Evolutionary conservation across 2,329 filamentous ascomycete species (phyloP).

Genomic region (Xylaria sp.): DNA sequence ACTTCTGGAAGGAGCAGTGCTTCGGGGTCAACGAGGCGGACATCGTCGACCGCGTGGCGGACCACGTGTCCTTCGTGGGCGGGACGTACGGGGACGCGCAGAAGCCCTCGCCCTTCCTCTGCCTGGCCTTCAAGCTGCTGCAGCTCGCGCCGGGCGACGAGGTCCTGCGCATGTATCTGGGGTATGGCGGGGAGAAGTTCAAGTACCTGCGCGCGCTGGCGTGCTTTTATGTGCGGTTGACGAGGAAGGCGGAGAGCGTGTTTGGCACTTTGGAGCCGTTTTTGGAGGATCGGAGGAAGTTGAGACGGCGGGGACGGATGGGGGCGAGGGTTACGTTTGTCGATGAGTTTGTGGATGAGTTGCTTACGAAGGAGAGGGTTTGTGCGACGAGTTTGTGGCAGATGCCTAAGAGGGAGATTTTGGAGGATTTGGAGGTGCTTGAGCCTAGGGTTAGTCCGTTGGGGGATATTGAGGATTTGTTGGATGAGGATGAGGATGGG

Average conservation of each 20-base stretch:
- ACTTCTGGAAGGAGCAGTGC: constrained; percentile 99
- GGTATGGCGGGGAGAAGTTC: constrained; percentile 78
- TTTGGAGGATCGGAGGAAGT: constrained; percentile 83
- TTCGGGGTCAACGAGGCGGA: constrained; percentile 89
- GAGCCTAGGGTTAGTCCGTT: constrained; percentile 87
- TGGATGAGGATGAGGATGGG: constrained; percentile 68
- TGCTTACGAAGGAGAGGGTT: constrained; percentile 87
- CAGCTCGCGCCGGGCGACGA: constrained; percentile 85
- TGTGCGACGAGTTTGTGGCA: constrained; percentile 95
- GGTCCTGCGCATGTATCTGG: constrained; percentile 82
- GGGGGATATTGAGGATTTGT: constrained; percentile 78
- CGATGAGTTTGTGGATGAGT: constrained; percentile 93
- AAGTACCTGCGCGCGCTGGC: constrained; percentile 91
- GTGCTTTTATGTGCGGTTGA: constrained; percentile 92
- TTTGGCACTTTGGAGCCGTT: constrained; percentile 84
- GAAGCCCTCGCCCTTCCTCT: constrained; percentile 91
- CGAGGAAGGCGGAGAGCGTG: constrained; percentile 83
- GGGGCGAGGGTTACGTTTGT: constrained; percentile 82
- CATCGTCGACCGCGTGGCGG: constrained; percentile 88
- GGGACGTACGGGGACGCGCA: constrained; percentile 88
- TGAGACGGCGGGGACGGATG: constrained; percentile 79
- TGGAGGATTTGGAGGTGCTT: constrained; percentile 90
- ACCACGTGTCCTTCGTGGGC: constrained; percentile 83
- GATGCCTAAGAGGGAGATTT: constrained; percentile 80
- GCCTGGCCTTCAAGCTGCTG: constrained; percentile 92